phyloP scores from a whole-genome alignment of 345 rosid species.

The Leavenworthia alabamica region DNA sequence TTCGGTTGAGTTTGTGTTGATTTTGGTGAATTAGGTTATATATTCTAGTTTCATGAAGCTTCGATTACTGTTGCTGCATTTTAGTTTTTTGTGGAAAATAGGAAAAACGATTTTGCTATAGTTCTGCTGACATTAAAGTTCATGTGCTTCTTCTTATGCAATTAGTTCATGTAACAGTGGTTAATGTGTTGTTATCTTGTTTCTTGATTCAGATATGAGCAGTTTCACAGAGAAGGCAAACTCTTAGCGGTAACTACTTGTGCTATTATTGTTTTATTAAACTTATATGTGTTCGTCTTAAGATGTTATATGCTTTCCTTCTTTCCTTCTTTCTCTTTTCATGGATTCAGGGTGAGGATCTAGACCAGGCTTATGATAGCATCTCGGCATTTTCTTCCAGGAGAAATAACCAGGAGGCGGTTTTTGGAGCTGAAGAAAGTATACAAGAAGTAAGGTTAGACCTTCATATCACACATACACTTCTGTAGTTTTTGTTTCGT shows the following conservation, averaged over 20 bases:
- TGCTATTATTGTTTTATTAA: not conserved
- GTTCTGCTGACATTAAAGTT: not conserved
- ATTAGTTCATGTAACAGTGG: not conserved
- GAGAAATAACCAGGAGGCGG: slow-evolving; percentile 85
- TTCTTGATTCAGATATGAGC: slow-evolving; percentile 48
- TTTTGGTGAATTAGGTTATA: not conserved
- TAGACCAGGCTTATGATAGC: slow-evolving; percentile 91
- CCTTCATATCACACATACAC: not conserved
- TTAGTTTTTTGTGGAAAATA: not conserved
- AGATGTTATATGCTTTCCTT: not conserved
- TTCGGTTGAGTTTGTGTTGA: not conserved
- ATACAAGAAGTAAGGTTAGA: slow-evolving; percentile 73
- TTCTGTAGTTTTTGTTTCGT: not conserved
- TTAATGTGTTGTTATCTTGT: slow-evolving; percentile 23
- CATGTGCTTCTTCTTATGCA: not conserved
- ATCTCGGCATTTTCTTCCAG: slow-evolving; percentile 86
- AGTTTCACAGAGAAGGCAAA: slow-evolving; percentile 69
- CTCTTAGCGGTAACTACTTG: slow-evolving; percentile 55
- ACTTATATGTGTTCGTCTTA: not conserved
- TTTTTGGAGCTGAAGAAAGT: slow-evolving; percentile 90
- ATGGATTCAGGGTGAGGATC: slow-evolving; percentile 66
- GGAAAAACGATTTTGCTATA: not conserved
- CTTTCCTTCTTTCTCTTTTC: not conserved
- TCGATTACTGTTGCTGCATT: not conserved
- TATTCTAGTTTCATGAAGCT: not conserved